Base-by-base conservation (phyloP, 2,329 filamentous ascomycete genomes). In the Trichothecium roseum region DNA sequence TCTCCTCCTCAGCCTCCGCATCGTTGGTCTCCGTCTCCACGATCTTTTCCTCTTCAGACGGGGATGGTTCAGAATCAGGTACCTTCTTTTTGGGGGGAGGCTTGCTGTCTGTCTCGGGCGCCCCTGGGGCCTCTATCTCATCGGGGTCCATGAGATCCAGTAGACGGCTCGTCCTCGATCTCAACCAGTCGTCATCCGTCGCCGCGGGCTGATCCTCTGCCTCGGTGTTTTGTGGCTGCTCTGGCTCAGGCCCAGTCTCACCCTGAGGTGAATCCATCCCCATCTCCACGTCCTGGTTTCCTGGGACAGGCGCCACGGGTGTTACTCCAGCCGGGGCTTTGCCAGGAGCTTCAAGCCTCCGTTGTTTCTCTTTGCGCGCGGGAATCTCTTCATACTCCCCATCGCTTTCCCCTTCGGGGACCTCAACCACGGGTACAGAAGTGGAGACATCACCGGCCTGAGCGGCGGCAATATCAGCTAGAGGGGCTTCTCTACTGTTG, bases 131-230 rank as follows among this genome's bases (percentile, higher is more conserved):
- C 16, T 37, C 35, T 39, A 61, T 45, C 40, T 82, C 74, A 40
- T 80, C 80, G 30, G 85, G 81, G 48, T 94, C 85, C 36, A 88
- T 68, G 18, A 96, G 66, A 54, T 89, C 91, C 34, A 95, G 68
- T 33, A 94, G 64, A 48, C 89, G 75, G 59, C 81, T 95, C 12
- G 88, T 96, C 46, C 84, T 78, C 42, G 84, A 89, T 39, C 89
- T 78, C 46, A 95, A 68, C 91, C 91, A 98, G 57, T 96, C 88
- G 41, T 81, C 78, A 59, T 95, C 87, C 16, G 81, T 80, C 3
- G 33, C 22, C 10, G 34, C 17, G 10, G 34, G 29, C 12, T 36
- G 20, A 5, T 45, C 40, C 18, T 44, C 40, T 18, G 34, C 30
- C 18, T 18, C 24, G 3, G 17, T 26, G 15, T 43, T 39, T 17